These are phyloP conservation scores for Vigna nakashimae DNA, from an alignment of 306 rosid genomes.

Conservation along the genomic window DNA sequence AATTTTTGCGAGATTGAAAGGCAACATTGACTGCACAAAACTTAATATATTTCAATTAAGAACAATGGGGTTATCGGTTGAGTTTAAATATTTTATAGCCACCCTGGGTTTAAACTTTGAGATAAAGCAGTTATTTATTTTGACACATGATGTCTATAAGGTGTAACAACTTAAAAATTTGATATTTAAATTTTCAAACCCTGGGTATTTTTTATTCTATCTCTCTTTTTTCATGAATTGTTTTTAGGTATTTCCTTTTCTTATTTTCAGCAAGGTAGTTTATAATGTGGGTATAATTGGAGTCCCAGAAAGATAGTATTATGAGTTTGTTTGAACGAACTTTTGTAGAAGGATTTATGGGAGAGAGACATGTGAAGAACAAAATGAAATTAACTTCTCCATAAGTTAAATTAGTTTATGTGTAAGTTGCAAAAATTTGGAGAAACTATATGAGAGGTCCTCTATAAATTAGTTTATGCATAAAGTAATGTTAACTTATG, in stretches of 20 bases:
- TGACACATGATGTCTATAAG: neutral
- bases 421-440: no score
- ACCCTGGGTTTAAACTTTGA: neutral
- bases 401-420: no score
- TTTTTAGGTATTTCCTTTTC: neutral
- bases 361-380: no score
- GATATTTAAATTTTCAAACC: constrained; percentile 14
- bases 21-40: neutral
- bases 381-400: no score
- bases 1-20: neutral
- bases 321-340: no score
- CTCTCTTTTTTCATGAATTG: neutral
- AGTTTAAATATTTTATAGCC: neutral
- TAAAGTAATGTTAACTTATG: no score
- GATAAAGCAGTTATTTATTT: neutral
- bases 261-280: neutral
- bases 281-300: neutral
- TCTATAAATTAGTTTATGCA: no score
- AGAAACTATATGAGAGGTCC: no score
- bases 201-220: no score
- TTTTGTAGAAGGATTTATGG: no score
- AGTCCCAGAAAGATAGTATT: neutral
- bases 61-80: neutral
- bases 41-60: neutral
- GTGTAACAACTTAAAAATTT: neutral